Evolutionary conservation across 306 rosid genomes (phyloP).

Genomic region (Neltuma alba): DNA sequence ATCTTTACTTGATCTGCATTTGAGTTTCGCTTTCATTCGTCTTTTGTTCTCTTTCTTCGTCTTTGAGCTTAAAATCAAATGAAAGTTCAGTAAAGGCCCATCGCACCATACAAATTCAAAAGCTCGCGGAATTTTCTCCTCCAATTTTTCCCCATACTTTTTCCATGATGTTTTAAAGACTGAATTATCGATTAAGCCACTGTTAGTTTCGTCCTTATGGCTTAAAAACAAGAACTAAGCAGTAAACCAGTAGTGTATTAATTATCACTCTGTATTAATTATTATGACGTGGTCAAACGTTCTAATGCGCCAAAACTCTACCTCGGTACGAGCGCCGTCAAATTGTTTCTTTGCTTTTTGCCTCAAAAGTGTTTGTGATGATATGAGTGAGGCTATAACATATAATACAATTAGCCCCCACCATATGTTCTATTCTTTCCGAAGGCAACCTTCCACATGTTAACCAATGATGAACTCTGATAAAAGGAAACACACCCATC

Average conservation of each 20-base stretch:
- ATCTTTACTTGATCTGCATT: constrained; percentile 24
- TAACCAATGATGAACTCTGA: constrained; percentile 39
- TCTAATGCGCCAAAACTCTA: constrained; percentile 9
- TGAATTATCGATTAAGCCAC: neutral
- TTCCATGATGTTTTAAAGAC: neutral
- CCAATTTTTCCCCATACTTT: neutral
- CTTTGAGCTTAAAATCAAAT: constrained; percentile 38
- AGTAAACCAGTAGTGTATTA: too few species aligned
- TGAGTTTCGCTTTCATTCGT: constrained; percentile 18
- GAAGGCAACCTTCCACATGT: constrained; percentile 43
- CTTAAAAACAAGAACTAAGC: too few species aligned
- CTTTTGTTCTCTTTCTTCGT: constrained; percentile 27
- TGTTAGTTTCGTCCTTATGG: neutral
- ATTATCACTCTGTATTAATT: too few species aligned
- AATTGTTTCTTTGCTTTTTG: constrained; percentile 33
- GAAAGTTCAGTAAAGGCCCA: constrained; percentile 50
- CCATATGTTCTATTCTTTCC: constrained; percentile 36
- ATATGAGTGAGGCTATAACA: neutral
- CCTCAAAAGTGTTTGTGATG: neutral
- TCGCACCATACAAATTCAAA: constrained; percentile 37
- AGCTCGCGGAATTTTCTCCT: constrained; percentile 33
- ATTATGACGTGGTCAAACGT: constrained; percentile 58
- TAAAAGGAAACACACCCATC: constrained; percentile 19
- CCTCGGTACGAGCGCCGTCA: constrained; percentile 80
- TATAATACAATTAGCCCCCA: constrained; percentile 36